phyloP scores from a whole-genome alignment of 208 protist species.

The Leishmania aethiopica region DNA sequence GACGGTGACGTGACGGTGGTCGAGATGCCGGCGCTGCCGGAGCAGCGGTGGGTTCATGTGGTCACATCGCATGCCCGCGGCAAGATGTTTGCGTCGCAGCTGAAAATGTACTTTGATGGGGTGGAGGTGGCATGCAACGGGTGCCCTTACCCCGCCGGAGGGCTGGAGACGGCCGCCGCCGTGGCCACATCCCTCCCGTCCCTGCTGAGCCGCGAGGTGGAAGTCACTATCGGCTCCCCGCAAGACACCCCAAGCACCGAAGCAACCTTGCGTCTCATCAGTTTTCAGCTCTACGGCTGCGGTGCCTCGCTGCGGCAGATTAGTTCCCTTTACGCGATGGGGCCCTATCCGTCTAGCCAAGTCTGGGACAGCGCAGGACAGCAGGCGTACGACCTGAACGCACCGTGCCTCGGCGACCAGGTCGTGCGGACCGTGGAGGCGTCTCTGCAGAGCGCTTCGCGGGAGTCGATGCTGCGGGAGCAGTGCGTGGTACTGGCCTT shows the following conservation, averaged over 20 bases:
- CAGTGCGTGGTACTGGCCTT: conserved; percentile 21
- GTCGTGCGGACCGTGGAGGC: conserved; percentile 36
- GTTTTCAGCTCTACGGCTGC: conserved; percentile 54
- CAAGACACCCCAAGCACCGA: conserved; percentile 21
- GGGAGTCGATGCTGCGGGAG: conserved; percentile 25
- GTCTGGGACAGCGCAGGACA: conserved; percentile 29
- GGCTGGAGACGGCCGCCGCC: conserved; percentile 27
- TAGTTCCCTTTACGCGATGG: conserved; percentile 44
- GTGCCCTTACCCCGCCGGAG: conserved; percentile 38
- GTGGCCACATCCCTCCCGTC: conserved; percentile 26
- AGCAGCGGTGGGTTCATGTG: conserved; percentile 55
- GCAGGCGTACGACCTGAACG: conserved; percentile 33
- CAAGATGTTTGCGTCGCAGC: conserved; percentile 39
- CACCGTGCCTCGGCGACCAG: conserved; percentile 36
- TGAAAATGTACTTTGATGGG: conserved; percentile 53
- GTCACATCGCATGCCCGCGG: conserved; percentile 38
- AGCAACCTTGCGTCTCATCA: conserved; percentile 37
- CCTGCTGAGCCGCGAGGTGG: conserved; percentile 27
- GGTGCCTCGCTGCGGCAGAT: conserved; percentile 36
- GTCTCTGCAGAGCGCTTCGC: conserved; percentile 12
- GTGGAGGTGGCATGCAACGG: conserved; percentile 30
- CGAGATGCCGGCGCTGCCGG: conserved; percentile 53
- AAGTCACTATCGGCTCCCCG: conserved; percentile 45
- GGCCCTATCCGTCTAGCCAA: conserved; percentile 25
- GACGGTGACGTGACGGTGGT: conserved; percentile 31